Evolutionary conservation across 768 basidiomycete species (phyloP).

Genomic region (Phylloporus arenicola): DNA sequence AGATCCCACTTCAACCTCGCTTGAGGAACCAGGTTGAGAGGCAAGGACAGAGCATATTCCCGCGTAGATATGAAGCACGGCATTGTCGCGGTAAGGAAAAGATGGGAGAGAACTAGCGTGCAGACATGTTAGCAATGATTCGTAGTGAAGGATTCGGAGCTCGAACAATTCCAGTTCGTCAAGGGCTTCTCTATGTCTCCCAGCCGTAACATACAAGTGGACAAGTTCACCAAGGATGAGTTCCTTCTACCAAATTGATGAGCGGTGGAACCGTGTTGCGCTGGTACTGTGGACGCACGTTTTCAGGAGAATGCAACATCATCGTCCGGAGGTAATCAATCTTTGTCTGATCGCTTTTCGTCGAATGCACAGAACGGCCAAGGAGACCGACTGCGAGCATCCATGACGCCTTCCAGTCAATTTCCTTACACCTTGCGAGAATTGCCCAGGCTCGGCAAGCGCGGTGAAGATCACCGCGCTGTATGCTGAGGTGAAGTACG

Average conservation of each 20-base stretch:
- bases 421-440: constrained; percentile 70
- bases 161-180: constrained; percentile 83
- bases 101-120: constrained; percentile 71
- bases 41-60: constrained; percentile 66
- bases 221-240: constrained; percentile 70
- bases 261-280: constrained; percentile 8
- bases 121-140: constrained; percentile 1
- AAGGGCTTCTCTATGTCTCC: constrained; percentile 62
- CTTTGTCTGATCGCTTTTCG: constrained; percentile 30
- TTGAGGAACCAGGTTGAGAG: constrained; percentile 34
- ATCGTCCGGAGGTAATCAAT: constrained; percentile 61
- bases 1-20: constrained; percentile 3
- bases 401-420: constrained; percentile 73
- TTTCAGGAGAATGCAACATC: constrained; percentile 64
- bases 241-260: constrained; percentile 52
- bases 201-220: constrained; percentile 55
- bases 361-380: constrained; percentile 28
- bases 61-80: constrained; percentile 76
- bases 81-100: constrained; percentile 81
- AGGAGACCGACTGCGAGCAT: constrained; percentile 57
- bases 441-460: constrained; percentile 72
- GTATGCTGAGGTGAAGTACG: constrained; percentile 64
- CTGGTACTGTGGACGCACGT: constrained; percentile 40
- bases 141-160: constrained; percentile 1
- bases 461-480: constrained; percentile 55